These are phyloP conservation scores for Leccinellum rugosiceps DNA, from an alignment of 768 basidiomycete genomes.

Conservation along the genomic window DNA sequence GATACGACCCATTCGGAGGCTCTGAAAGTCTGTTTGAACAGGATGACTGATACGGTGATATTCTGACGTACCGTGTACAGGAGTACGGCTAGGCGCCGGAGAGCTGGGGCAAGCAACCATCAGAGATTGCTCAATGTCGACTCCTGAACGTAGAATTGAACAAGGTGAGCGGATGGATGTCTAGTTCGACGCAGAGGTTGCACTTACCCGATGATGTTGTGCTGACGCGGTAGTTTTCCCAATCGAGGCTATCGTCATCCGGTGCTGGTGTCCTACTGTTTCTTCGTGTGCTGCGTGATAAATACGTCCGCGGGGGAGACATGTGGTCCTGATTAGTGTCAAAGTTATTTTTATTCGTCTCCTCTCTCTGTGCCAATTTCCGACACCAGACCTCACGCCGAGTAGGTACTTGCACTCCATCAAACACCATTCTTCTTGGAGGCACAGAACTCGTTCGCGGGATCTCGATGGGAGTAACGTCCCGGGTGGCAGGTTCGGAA, in stretches of 20 bases:
- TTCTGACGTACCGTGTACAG: conserved; percentile 9
- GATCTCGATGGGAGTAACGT: conserved; percentile 17
- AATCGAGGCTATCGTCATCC: conserved; percentile 28
- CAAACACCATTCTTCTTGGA: conserved; percentile 22
- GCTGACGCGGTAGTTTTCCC: conserved; percentile 28
- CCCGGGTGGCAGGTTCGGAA: conserved; percentile 30
- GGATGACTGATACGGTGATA: neutral
- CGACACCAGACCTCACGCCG: conserved; percentile 14
- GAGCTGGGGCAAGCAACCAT: conserved; percentile 8
- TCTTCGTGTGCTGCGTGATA: neutral
- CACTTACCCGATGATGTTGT: conserved; percentile 21
- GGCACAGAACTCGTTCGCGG: conserved; percentile 26
- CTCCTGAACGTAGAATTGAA: conserved; percentile 12
- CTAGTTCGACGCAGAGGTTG: neutral
- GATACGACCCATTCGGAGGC: neutral
- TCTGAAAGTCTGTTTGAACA: neutral
- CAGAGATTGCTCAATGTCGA: conserved; percentile 23
- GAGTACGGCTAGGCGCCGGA: neutral
- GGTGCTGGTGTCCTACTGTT: neutral
- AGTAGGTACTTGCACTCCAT: conserved; percentile 31
- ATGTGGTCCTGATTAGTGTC: neutral
- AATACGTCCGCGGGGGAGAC: neutral
- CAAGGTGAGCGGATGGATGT: neutral
- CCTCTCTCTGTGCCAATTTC: conserved; percentile 1
- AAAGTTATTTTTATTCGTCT: neutral